These are phyloP conservation scores for Eucalyptus pauciflora DNA, from an alignment of 345 rosid species.

Conservation along the genomic window DNA sequence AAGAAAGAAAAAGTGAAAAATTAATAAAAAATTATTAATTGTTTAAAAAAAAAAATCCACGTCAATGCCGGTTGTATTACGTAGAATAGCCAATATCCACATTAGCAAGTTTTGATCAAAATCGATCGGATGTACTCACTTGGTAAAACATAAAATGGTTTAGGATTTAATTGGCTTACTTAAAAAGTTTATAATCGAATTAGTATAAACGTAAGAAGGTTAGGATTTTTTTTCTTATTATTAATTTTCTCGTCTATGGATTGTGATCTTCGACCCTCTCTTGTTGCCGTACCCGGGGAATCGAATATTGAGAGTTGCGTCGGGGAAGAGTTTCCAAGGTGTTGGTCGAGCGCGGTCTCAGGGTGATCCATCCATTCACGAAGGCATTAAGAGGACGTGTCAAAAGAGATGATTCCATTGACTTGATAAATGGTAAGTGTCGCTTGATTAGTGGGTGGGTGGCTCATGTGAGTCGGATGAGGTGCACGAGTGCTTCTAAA, in stretches of 20 bases:
- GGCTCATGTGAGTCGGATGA: not conserved
- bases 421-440: not conserved
- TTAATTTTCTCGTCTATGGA: not conserved
- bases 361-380: not conserved
- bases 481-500: not conserved
- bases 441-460: not conserved
- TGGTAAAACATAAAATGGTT: too few relatives aligned
- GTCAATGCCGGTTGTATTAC: too few relatives aligned
- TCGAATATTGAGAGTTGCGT: not conserved
- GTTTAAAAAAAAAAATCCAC: too few relatives aligned
- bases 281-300: not conserved
- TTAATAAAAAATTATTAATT: too few relatives aligned
- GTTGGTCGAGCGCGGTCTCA: not conserved
- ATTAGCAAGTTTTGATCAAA: too few relatives aligned
- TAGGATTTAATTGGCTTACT: too few relatives aligned
- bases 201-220: too few relatives aligned
- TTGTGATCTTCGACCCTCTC: not conserved
- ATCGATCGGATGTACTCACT: too few relatives aligned
- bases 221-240: too few relatives aligned
- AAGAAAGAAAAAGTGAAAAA: too few relatives aligned
- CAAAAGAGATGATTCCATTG: not conserved
- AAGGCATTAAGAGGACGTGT: not conserved
- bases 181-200: too few relatives aligned
- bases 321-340: not conserved
- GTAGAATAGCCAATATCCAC: too few relatives aligned